Conservation (phyloP, 1,139 yeast genomes). For the Debaryomyces sp. region DNA sequence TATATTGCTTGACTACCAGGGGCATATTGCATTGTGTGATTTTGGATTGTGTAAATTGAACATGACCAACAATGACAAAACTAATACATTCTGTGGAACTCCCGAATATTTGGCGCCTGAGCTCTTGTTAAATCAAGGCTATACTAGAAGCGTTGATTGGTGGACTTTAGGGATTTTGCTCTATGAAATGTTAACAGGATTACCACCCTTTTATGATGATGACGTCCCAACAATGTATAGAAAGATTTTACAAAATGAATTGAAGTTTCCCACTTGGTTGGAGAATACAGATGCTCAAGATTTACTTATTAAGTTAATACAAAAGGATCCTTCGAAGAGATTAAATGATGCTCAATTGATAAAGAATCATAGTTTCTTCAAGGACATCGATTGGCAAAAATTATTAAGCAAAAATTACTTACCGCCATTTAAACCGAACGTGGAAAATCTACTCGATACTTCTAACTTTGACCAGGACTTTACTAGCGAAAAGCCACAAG, state of each 20-base stretch:
- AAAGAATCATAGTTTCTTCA: constrained; percentile 83
- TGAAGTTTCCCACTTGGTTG: constrained; percentile 85
- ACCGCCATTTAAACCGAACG: constrained; percentile 95
- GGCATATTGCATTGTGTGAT: constrained; percentile 96
- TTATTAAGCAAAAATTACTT: constrained; percentile 84
- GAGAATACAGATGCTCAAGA: constrained; percentile 85
- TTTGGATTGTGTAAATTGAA: constrained; percentile 94
- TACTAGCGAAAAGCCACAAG: constrained; percentile 91
- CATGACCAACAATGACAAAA: constrained; percentile 86
- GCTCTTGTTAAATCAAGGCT: constrained; percentile 85
- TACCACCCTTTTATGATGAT: constrained; percentile 96
- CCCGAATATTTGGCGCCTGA: constrained; percentile 98
- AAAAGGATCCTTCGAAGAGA: constrained; percentile 83
- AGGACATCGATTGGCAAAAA: constrained; percentile 89
- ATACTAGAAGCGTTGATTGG: constrained; percentile 94
- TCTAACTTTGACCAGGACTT: constrained; percentile 93
- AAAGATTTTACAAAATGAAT: constrained; percentile 85
- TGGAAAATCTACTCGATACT: constrained; percentile 82
- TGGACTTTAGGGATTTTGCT: constrained; percentile 95
- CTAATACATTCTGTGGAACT: constrained; percentile 95
- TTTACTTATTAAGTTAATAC: constrained; percentile 70
- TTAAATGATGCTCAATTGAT: constrained; percentile 85
- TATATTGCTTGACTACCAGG: constrained; percentile 89
- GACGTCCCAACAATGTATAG: constrained; percentile 94
- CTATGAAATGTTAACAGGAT: constrained; percentile 94